Percentiles rank a stretch among this genome's conserved stretches.
Conservation (phyloP, 108 stramenopile genomes). For the Cyclotella atomus region DNA sequence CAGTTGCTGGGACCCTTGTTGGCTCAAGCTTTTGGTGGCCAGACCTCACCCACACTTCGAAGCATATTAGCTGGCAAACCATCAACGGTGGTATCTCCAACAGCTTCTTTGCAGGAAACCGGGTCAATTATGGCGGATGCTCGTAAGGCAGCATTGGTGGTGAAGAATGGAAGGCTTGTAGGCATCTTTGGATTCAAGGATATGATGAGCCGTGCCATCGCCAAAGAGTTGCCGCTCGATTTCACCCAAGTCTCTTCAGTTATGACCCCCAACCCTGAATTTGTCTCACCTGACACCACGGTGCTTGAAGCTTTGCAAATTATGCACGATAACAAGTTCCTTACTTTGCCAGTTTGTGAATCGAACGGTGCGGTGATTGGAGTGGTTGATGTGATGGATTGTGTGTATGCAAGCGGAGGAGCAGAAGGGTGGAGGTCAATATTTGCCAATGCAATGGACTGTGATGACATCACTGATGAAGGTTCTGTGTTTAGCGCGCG, state of each 20-base stretch:
- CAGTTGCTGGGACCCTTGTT: slow-evolving; percentile 72
- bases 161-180: slow-evolving; percentile 73
- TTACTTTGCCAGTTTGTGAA: slow-evolving; percentile 92
- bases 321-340: slow-evolving; percentile 94
- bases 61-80: slow-evolving; percentile 76
- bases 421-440: slow-evolving; percentile 89
- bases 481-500: no score
- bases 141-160: slow-evolving; percentile 88
- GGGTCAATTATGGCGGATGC: slow-evolving; percentile 82
- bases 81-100: slow-evolving; percentile 70
- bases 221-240: slow-evolving; percentile 79
- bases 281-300: slow-evolving; percentile 84
- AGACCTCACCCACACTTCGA: slow-evolving; percentile 72
- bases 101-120: slow-evolving; percentile 72
- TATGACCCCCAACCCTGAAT: slow-evolving; percentile 94
- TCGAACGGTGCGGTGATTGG: slow-evolving; percentile 85
- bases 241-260: slow-evolving; percentile 72
- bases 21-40: slow-evolving; percentile 76
- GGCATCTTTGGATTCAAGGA: slow-evolving; percentile 96
- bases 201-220: slow-evolving; percentile 89
- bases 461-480: slow-evolving; percentile 66
- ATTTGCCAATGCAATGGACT: slow-evolving; percentile 70
- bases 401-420: slow-evolving; percentile 88
- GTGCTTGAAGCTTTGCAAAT: slow-evolving; percentile 90
- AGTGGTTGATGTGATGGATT: slow-evolving; percentile 95